phyloP scores from a whole-genome alignment of 2,329 filamentous ascomycete species.

The Fusarium gaditjirri region DNA sequence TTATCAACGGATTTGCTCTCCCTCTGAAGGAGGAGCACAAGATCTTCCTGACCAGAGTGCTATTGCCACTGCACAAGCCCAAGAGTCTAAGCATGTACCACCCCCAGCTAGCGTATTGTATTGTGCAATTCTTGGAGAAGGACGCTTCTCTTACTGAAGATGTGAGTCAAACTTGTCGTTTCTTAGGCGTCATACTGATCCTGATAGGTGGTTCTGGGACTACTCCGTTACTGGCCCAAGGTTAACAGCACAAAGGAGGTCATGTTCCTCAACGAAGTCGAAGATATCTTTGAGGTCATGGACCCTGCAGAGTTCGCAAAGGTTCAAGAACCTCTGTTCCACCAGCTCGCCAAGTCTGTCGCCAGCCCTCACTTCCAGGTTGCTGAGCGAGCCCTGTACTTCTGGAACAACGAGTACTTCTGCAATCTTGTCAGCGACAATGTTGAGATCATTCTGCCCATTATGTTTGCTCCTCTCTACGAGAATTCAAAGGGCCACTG shows the following conservation, averaged over 20 bases:
- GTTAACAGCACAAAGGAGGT: slow-evolving; percentile 99
- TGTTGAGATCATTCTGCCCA: slow-evolving; percentile 96
- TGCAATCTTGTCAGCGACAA: slow-evolving; percentile 99
- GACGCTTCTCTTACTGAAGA: slow-evolving; percentile 97
- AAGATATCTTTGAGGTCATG: slow-evolving; percentile 99
- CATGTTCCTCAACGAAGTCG: slow-evolving; percentile 99
- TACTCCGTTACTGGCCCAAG: slow-evolving; percentile 98
- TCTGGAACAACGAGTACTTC: slow-evolving; percentile 99
- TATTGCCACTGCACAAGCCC: slow-evolving; percentile 95
- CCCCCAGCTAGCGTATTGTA: slow-evolving; percentile 97
- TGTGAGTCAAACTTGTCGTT: slow-evolving; percentile 56
- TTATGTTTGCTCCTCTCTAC: slow-evolving; percentile 98
- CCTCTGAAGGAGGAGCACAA: slow-evolving; percentile 99
- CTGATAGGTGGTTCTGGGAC: slow-evolving; percentile 85
- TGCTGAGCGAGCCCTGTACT: slow-evolving; percentile 95
- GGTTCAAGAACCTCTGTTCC: slow-evolving; percentile 96
- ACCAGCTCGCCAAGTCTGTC: slow-evolving; percentile 96
- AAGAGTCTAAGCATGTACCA: slow-evolving; percentile 99
- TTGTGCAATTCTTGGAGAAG: slow-evolving; percentile 98
- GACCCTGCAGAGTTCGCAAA: slow-evolving; percentile 98
- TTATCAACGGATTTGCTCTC: slow-evolving; percentile 98
- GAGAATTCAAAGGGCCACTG: slow-evolving; percentile 99
- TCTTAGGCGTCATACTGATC: slow-evolving; percentile 14
- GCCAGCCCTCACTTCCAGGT: slow-evolving; percentile 99
- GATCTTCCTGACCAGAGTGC: slow-evolving; percentile 91